Evolutionary conservation across 2,329 filamentous ascomycete species (phyloP).

Genomic region (Diplocarpon mali): DNA sequence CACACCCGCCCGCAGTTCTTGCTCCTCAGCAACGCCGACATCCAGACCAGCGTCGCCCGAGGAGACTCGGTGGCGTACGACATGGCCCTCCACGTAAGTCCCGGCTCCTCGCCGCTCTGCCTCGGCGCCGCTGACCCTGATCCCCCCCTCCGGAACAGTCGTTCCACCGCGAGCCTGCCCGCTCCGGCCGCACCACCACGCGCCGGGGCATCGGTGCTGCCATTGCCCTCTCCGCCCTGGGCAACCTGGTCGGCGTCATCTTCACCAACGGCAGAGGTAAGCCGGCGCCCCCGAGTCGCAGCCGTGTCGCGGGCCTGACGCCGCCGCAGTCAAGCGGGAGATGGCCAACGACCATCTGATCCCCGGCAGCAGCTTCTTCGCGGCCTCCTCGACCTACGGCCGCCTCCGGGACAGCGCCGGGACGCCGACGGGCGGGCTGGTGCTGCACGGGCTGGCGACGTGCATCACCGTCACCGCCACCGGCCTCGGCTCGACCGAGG

Average conservation of each 20-base stretch:
- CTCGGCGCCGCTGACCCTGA: too few species aligned
- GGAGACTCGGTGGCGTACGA: not conserved
- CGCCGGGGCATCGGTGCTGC: not conserved
- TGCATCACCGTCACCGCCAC: not conserved
- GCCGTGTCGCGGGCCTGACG: not conserved
- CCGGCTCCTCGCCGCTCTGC: not conserved
- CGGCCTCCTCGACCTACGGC: not conserved
- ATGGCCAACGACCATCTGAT: not conserved
- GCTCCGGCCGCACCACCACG: not conserved
- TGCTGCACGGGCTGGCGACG: not conserved
- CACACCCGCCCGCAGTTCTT: not conserved
- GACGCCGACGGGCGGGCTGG: not conserved
- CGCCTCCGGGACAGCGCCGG: not conserved
- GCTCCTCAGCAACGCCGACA: not conserved
- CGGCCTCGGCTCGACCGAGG: not conserved
- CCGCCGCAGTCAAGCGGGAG: not conserved
- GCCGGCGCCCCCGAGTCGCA: not conserved
- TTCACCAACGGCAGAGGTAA: not conserved
- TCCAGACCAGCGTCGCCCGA: not conserved
- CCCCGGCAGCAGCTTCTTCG: not conserved
- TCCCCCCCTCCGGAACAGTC: too few species aligned
- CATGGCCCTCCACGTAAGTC: not conserved
- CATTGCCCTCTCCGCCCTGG: not conserved
- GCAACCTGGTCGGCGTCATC: not conserved
- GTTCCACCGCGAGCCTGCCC: too few species aligned